A percentile compares a stretch with the other conserved stretches of the same genome.
These are phyloP conservation scores for Batrachochytrium dendrobatidis DNA, from an alignment of 371 early-diverging fungal species.

Conservation along the genomic window DNA sequence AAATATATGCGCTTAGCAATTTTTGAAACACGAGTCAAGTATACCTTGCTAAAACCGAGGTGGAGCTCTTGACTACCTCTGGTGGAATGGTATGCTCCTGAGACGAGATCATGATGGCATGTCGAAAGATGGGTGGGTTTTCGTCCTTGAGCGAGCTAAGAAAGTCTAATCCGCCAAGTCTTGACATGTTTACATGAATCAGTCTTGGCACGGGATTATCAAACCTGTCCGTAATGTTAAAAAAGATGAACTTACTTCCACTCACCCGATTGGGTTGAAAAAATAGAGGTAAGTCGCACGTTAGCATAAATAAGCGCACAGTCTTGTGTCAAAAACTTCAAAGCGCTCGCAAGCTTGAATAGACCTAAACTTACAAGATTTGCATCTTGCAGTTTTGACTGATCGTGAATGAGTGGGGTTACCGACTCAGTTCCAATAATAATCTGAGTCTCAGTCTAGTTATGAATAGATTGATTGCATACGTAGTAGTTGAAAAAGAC, in stretches of 20 bases:
- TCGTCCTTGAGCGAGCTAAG: slow-evolving; percentile 66
- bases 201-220: background rate
- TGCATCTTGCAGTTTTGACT: slow-evolving; percentile 39
- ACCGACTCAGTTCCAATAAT: slow-evolving; percentile 89
- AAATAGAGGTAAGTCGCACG: slow-evolving; percentile 68
- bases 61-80: slow-evolving; percentile 60
- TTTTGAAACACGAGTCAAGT: background rate
- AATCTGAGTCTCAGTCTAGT: slow-evolving; percentile 71
- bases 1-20: background rate
- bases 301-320: slow-evolving; percentile 84
- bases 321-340: slow-evolving; percentile 81
- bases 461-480: background rate
- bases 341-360: slow-evolving; percentile 78
- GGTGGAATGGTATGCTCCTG: slow-evolving; percentile 64
- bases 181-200: slow-evolving; percentile 3
- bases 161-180: slow-evolving; percentile 79
- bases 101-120: slow-evolving; percentile 60
- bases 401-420: slow-evolving; percentile 54
- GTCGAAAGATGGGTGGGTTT: slow-evolving; percentile 55
- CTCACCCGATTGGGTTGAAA: slow-evolving; percentile 81
- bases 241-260: slow-evolving; percentile 72
- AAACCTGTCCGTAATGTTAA: too few species aligned
- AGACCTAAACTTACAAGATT: slow-evolving; percentile 78
- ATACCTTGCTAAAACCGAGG: slow-evolving; percentile 59
- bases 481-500: background rate